These are phyloP conservation scores for Ascoidea tarda DNA, from an alignment of 805 yeast genomes.

Conservation along the genomic window DNA sequence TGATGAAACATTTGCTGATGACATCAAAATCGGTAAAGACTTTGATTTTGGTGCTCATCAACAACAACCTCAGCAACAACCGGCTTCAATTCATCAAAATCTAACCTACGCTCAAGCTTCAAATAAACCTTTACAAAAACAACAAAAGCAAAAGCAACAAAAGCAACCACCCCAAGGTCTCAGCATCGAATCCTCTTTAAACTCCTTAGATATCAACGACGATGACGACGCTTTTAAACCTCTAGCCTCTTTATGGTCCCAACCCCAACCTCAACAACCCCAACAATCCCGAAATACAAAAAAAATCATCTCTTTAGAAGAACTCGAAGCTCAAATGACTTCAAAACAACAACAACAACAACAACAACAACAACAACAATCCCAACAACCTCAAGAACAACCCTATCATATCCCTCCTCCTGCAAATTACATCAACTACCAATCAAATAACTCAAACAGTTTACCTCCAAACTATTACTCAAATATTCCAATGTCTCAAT, in stretches of 20 bases:
- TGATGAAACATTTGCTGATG: constrained; percentile 65
- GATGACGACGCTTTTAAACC: constrained; percentile 39
- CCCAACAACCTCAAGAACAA: not conserved
- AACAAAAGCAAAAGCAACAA: not conserved
- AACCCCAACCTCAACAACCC: constrained; percentile 8
- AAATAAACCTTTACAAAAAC: constrained; percentile 23
- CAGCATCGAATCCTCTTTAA: not conserved
- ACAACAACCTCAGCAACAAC: constrained; percentile 14
- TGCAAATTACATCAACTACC: constrained; percentile 4
- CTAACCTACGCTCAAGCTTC: constrained; percentile 31
- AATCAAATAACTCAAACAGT: not conserved
- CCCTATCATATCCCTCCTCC: not conserved
- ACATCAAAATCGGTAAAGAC: constrained; percentile 39
- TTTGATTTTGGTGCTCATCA: constrained; percentile 43
- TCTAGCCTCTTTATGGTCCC: constrained; percentile 58
- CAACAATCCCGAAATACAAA: constrained; percentile 13
- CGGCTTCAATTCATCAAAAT: constrained; percentile 13
- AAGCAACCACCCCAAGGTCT: too few relatives aligned
- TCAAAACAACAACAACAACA: constrained; percentile 17
- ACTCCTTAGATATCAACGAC: constrained; percentile 1
- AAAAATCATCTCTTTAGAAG: constrained; percentile 60
- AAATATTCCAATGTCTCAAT: constrained; percentile 11
- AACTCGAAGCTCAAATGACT: constrained; percentile 67
- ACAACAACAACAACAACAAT: constrained; percentile 1
- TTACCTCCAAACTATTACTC: constrained; percentile 4